Evolutionary conservation across 306 rosid species (phyloP).

Genomic region (Myrica gale): DNA sequence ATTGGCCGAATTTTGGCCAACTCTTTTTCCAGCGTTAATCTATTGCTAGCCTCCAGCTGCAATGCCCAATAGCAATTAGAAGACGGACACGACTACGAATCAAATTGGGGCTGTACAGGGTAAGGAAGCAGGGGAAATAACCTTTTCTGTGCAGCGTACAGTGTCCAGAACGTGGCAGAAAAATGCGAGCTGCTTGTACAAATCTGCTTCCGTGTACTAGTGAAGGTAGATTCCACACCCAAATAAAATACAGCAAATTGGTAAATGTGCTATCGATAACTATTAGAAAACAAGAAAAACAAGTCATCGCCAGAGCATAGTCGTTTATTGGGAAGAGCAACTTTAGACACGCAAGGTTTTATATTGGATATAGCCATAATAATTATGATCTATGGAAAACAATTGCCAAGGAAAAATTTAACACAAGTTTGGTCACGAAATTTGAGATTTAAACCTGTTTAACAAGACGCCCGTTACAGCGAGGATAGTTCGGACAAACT

Average conservation of each 20-base stretch:
- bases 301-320: neutral
- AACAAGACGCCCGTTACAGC: constrained; percentile 72
- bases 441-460: constrained; percentile 58
- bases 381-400: neutral
- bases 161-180: constrained; percentile 75
- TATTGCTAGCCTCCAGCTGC: constrained; percentile 60
- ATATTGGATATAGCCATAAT: neutral
- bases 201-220: constrained; percentile 80
- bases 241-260: neutral
- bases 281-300: neutral
- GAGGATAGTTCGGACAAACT: constrained; percentile 89
- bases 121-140: constrained; percentile 18
- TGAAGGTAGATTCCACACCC: constrained; percentile 11
- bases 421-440: constrained; percentile 7
- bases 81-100: neutral
- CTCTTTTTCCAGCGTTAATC: constrained; percentile 61
- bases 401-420: neutral
- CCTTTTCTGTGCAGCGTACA: constrained; percentile 71
- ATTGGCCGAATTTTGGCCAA: constrained; percentile 58
- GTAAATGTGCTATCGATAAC: neutral
- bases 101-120: neutral
- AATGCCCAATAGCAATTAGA: constrained; percentile 10
- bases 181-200: constrained; percentile 82
- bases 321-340: neutral
- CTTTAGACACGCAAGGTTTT: neutral